Evolutionary conservation across 2,329 filamentous ascomycete genomes (phyloP), one percentile per base, ranked within the genome.

Genomic region (Aspergillus ustus): DNA sequence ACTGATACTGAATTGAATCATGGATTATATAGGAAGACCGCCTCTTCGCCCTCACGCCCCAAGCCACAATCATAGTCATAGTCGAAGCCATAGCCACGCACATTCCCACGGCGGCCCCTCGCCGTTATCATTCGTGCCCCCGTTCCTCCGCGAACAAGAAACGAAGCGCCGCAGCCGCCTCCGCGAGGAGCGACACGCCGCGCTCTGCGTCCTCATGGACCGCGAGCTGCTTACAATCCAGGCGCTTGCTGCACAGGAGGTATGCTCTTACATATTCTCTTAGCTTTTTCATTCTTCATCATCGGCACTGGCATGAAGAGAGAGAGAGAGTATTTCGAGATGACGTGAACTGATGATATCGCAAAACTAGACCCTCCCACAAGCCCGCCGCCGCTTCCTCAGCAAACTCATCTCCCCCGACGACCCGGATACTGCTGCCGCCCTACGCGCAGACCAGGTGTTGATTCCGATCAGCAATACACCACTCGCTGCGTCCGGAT

Each of bases 191-290:
- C 70, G 75, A 34, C 73, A 78, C 45, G 75, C 75, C 3, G 73
- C 76, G 2, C 69, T 79, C 15, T 73, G 70, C n/a, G 72, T 80
- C 8, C 62, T 80, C 6, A 69, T 70, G 49, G 75, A 80, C 59
- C 66, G 69, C n/a, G 77, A 80, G 59, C 55, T 81, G 3, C 65
- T 81, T 2, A 74, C 77, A 8, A 71, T 76, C 3, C 78, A 81
- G 61, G 77, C 78, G 0, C 58, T 79, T 7, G 74, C 72, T 17
- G 75, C 73, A 20, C 70, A 74, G 20, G 72, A 77, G 66, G 78
- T 80, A 64, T 49, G 70, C 62, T 34, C n/a, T 4, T 34, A 19
- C 8, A 29, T 20, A 43, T 22, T 7, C 8, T 11, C 34, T 28
- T 22, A 61, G 37, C 13, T 46, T 31, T 55, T 50, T 25, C 49